A percentile compares a stretch with the other conserved stretches of the same genome.
Evolutionary conservation across 108 stramenopile genomes (phyloP).

Genomic region (Skeletonema potamos): DNA sequence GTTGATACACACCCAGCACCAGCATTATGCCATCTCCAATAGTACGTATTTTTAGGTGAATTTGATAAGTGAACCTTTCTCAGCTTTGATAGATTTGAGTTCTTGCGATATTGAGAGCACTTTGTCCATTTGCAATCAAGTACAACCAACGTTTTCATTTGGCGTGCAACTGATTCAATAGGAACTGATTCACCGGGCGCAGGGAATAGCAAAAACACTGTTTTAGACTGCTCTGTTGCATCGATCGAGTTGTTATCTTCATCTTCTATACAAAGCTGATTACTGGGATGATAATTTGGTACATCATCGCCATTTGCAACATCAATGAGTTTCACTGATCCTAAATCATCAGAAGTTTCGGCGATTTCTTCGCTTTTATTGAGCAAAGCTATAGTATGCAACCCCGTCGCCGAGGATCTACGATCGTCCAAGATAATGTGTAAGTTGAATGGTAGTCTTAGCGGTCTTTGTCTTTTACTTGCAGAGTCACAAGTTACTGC

Average conservation of each 20-base stretch:
- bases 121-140: constrained; percentile 78
- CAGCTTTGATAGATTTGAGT: constrained; percentile 39
- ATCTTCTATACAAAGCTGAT: neutral
- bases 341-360: neutral
- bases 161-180: constrained; percentile 48
- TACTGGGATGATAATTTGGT: constrained; percentile 7
- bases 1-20: constrained; percentile 72
- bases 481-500: neutral
- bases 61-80: constrained; percentile 66
- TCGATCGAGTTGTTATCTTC: constrained; percentile 1
- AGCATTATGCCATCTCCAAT: constrained; percentile 84
- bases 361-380: constrained; percentile 3
- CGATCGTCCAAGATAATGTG: constrained; percentile 74
- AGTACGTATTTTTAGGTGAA: constrained; percentile 60
- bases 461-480: constrained; percentile 4
- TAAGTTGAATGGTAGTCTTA: constrained; percentile 59
- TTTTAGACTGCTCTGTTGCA: constrained; percentile 7
- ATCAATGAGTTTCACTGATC: constrained; percentile 31
- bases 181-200: constrained; percentile 56
- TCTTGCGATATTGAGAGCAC: constrained; percentile 8
- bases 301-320: constrained; percentile 18
- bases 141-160: constrained; percentile 57
- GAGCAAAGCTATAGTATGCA: constrained; percentile 58
- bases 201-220: constrained; percentile 67
- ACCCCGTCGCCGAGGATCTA: constrained; percentile 57